Evolutionary conservation across 495 filamentous ascomycete genomes (phyloP).

Genomic region (Sporormia fimetaria): DNA sequence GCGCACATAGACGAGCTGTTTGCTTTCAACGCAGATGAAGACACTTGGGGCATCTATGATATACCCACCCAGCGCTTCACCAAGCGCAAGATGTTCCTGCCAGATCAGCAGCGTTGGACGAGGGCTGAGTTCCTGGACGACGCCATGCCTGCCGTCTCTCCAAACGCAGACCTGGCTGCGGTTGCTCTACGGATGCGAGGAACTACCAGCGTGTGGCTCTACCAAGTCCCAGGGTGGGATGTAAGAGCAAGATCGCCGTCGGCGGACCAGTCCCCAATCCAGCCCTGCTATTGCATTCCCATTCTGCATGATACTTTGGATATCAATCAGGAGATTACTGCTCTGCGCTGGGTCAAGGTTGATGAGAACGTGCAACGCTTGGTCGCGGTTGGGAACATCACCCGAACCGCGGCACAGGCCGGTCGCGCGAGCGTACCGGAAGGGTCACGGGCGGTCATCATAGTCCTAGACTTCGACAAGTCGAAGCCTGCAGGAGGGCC

Average conservation of each 20-base stretch:
- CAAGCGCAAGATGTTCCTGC: slow-evolving; percentile 22
- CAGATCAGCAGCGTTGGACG: slow-evolving; percentile 21
- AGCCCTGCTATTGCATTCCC: slow-evolving; percentile 21
- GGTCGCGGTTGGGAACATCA: slow-evolving; percentile 21
- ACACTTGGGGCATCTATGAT: slow-evolving; percentile 25
- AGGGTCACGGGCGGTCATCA: slow-evolving; percentile 19
- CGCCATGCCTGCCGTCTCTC: slow-evolving; percentile 21
- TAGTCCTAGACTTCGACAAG: slow-evolving; percentile 24
- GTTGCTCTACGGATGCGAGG: slow-evolving; percentile 19
- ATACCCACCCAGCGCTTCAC: slow-evolving; percentile 16
- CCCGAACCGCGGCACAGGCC: slow-evolving; percentile 1
- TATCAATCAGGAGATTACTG: slow-evolving; percentile 20
- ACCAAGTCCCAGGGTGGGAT: slow-evolving; percentile 16
- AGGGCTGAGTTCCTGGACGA: slow-evolving; percentile 23
- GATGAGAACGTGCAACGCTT: slow-evolving; percentile 14
- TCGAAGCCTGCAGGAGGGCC: not conserved
- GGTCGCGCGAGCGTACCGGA: slow-evolving; percentile 5
- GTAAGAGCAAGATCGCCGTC: slow-evolving; percentile 4
- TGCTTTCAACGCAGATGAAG: slow-evolving; percentile 23
- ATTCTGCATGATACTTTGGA: slow-evolving; percentile 14
- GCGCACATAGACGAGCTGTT: slow-evolving; percentile 24
- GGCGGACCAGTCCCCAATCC: slow-evolving; percentile 13
- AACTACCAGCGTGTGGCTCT: slow-evolving; percentile 22
- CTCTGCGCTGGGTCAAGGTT: slow-evolving; percentile 17
- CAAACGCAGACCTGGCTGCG: slow-evolving; percentile 20